Evolutionary conservation across 139 green algal species (phyloP).

Genomic region (Prasinococcaceae sp.): DNA sequence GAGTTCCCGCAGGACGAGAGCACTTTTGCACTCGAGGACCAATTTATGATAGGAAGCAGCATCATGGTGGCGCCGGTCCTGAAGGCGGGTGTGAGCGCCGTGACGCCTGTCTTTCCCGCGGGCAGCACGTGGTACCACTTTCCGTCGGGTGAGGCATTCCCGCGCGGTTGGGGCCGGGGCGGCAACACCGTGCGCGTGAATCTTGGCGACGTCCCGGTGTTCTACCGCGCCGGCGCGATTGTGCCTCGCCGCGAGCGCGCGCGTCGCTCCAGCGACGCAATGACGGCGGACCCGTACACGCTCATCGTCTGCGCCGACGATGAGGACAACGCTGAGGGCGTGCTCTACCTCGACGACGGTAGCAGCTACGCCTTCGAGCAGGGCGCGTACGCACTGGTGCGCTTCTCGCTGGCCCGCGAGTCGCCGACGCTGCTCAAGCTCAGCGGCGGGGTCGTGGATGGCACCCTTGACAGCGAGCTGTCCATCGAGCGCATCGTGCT

Average conservation of each 20-base stretch:
- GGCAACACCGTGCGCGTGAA: slow-evolving; percentile 31
- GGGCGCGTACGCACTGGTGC: slow-evolving; percentile 26
- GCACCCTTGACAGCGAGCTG: no score
- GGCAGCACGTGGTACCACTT: background rate
- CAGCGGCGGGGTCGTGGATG: no score
- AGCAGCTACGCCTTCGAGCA: slow-evolving; percentile 62
- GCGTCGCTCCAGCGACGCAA: slow-evolving; percentile 44
- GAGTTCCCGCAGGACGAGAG: slow-evolving; percentile 68
- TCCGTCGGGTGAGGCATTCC: background rate
- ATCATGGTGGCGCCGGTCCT: slow-evolving; percentile 57
- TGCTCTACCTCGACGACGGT: slow-evolving; percentile 94
- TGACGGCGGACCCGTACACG: slow-evolving; percentile 52
- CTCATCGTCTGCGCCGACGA: slow-evolving; percentile 64
- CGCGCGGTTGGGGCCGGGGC: background rate
- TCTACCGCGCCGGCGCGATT: slow-evolving; percentile 63
- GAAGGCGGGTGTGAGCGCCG: slow-evolving; percentile 9
- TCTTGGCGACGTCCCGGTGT: slow-evolving; percentile 62
- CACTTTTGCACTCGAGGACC: slow-evolving; percentile 38
- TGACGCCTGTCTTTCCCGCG: background rate
- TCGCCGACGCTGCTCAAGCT: no score
- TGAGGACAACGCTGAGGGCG: slow-evolving; percentile 41
- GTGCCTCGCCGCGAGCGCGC: slow-evolving; percentile 62
- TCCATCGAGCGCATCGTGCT: no score
- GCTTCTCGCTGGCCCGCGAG: no score
- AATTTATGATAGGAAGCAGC: slow-evolving; percentile 73